Conservation (phyloP, 2,329 filamentous ascomycete species). For the Trichophyton verrucosum region DNA sequence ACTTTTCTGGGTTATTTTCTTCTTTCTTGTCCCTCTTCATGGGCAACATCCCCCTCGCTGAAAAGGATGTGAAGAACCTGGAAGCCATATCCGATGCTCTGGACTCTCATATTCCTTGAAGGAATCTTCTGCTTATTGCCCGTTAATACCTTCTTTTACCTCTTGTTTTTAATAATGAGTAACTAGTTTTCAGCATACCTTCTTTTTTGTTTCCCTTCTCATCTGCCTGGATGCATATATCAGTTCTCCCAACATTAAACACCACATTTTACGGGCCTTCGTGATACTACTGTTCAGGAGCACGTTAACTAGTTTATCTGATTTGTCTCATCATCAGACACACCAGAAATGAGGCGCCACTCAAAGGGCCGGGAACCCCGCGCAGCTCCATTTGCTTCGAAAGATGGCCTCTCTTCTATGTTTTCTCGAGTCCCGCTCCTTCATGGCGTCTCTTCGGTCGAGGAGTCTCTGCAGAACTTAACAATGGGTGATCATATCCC, state of each 20-base stretch:
- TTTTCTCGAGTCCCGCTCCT: constrained; percentile 10
- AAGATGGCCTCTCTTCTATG: constrained; percentile 9
- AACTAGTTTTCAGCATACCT: neutral
- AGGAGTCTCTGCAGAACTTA: constrained; percentile 10
- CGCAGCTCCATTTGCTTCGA: constrained; percentile 1
- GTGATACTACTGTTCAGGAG: neutral
- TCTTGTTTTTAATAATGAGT: neutral
- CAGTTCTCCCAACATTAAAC: neutral
- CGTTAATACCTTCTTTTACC: neutral
- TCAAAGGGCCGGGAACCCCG: constrained; percentile 10
- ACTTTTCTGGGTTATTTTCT: neutral
- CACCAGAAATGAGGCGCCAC: constrained; percentile 8
- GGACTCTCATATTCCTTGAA: neutral
- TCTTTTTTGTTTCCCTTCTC: neutral
- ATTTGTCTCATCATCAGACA: neutral
- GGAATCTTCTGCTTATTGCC: neutral
- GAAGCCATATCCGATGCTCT: neutral
- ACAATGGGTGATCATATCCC: constrained; percentile 22
- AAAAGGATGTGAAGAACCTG: neutral
- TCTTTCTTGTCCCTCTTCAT: neutral
- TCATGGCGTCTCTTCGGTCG: neutral
- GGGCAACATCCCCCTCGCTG: neutral
- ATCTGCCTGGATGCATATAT: neutral
- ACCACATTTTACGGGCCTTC: neutral
- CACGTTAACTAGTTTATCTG: neutral